Base-by-base conservation (phyloP, 257 asterid genomes). In the Scutellaria minor region DNA sequence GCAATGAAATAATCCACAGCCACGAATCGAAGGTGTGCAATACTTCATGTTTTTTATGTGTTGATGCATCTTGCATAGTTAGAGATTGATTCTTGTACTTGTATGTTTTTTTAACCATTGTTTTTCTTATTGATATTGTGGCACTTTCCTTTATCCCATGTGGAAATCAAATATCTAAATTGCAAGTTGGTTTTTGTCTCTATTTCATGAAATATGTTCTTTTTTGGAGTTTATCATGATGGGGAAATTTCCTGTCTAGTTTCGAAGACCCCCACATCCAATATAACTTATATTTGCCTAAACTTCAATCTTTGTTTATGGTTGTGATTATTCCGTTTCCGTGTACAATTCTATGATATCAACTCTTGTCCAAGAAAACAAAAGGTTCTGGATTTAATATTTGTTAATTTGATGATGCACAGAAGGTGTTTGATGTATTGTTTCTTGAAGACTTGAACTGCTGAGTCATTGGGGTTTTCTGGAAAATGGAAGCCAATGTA, bases 401-500 rank as follows among this genome's bases (percentile, higher is more conserved):
- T 22, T 18, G 40, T 35, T 7, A 12, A 51, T 45, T 41, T 11
- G 50, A 20, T 37, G 39, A 9, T 60, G 66, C 66, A 14, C 54
- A 44, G n/a, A 1, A 55, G 73, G 73, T 70, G 68, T 70, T 56
- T 70, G 65, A 56, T 41, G 13, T 24, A 15, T 51, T 48, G 44
- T 77, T 39, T 57, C 70, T 77, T 77, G 81, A 64, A 71, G 74
- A 65, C 65, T 71, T 50, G 53, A 58, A 9, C 5, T 47, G 59
- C 59, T 57, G 65, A 53, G 62, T 13, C 40, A 7, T 57, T 52
- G 9, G 27, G 2, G 31, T 44, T 31, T n/a, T 13, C 73, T 54
- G 66, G 10, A 61, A 63, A 65, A 79, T 74, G 80, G 64, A 58
- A 58, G 71, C 50, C 42, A n/a, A 1, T 53, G 24, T 9, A 11